Percentiles rank a stretch among this genome's conserved stretches.
Conservation (phyloP, 176 grass and related monocot genomes). For the Avena atlantica region DNA sequence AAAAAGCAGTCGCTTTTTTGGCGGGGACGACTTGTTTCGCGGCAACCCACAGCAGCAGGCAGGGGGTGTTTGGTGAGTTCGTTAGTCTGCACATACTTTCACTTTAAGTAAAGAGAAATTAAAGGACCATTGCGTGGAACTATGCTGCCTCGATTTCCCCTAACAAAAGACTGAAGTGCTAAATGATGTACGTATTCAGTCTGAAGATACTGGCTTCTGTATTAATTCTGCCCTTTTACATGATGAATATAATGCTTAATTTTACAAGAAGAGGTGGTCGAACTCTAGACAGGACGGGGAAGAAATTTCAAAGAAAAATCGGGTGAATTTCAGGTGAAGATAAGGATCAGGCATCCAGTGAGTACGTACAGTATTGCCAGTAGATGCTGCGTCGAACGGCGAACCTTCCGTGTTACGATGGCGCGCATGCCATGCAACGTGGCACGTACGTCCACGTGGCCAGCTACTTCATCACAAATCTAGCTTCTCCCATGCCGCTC, state of each 20-base stretch:
- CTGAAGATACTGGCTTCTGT: too few relatives aligned
- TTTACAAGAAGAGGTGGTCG: too few relatives aligned
- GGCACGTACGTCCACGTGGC: conserved; percentile 45
- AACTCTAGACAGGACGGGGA: too few relatives aligned
- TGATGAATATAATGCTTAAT: too few relatives aligned
- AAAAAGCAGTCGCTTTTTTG: not conserved
- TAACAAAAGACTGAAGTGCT: not conserved
- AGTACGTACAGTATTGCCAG: not conserved
- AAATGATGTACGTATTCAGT: too few relatives aligned
- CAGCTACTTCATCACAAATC: not conserved
- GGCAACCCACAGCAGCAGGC: conserved; percentile 28
- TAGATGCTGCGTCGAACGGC: not conserved
- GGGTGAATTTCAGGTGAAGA: not conserved
- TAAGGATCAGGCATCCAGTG: not conserved
- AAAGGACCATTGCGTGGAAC: conserved; percentile 41
- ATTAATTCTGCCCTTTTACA: too few relatives aligned
- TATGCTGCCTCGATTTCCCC: conserved; percentile 27
- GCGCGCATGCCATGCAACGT: conserved; percentile 32
- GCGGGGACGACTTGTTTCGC: conserved; percentile 10
- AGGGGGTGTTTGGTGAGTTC: not conserved
- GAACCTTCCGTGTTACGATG: conserved; percentile 26
- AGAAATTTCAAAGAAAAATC: not conserved
- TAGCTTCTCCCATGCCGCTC: not conserved
- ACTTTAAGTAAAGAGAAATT: conserved; percentile 48
- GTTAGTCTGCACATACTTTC: not conserved